Evolutionary conservation across 768 basidiomycete genomes (phyloP), one percentile per base, ranked within the genome.

Genomic region (Cystobasidium tubakii): DNA sequence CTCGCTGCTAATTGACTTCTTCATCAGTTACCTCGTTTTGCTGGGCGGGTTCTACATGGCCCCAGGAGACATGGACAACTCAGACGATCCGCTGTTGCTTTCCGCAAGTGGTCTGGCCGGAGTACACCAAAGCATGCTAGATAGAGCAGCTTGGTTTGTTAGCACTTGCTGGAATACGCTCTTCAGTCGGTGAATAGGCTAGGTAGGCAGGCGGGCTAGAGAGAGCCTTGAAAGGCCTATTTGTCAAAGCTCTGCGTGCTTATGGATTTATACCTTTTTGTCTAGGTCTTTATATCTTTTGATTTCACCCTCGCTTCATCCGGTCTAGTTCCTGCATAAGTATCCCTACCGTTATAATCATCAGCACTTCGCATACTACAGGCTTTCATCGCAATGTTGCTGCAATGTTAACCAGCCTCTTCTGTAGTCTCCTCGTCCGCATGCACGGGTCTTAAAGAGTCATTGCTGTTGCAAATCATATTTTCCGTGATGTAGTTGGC

Each of bases 1-100:
- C 53, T 15, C n/a, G 17, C 34, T 23, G 44, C 57, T 50, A 74
- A 63, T 19, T 75, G n/a, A n/a, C 46, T 33, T 42, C n/a, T 50
- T 31, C 63, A 39, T 25, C 21, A 96, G 93, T 77, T 99, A 99
- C 81, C 84, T 98, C 60, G 94, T 97, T 57, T 87, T 99, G 39
- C 82, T 86, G 42, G 86, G 91, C 34, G 96, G 96, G 25, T 99
- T 98, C 84, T 97, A 89, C 84, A 95, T 87, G 77, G 94, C 53
- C 6, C 71, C 66, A 2, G 62, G 46, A 1, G 65, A 65, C 34
- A 27, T 46, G 42, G 74, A 75, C 43, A 69, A 13, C 13, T 46
- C 33, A 21, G 69, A 71, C 25, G 69, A 71, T 27, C 69, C 69
- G 15, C 69, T 71, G 2, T 60, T 71, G 50, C 27, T 36, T 19